These are phyloP conservation scores for Emiliania huxleyi DNA, from an alignment of 78 protist species.

Conservation along the genomic window DNA sequence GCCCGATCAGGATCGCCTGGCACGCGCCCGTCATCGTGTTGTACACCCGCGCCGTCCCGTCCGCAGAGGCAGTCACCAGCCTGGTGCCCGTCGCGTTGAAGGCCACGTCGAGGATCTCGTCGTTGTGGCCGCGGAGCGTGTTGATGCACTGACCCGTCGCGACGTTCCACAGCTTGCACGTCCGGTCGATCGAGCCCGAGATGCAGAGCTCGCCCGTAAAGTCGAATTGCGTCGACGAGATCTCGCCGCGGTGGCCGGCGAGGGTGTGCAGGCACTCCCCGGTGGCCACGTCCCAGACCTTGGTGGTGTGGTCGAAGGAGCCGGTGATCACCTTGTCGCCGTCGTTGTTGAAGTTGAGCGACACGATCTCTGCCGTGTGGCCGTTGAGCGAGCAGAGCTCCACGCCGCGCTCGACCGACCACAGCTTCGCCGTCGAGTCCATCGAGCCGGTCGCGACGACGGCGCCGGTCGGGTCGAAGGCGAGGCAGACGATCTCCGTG, in stretches of 20 bases:
- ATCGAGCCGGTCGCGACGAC: constrained; percentile 71
- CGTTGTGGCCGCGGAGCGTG: constrained; percentile 58
- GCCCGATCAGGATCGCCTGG: constrained; percentile 54
- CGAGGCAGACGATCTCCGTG: constrained; percentile 52
- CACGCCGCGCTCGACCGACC: constrained; percentile 62
- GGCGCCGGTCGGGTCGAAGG: constrained; percentile 58
- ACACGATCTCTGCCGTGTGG: constrained; percentile 72
- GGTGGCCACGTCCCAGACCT: constrained; percentile 61
- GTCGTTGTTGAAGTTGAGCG: constrained; percentile 45
- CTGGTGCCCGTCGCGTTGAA: constrained; percentile 59
- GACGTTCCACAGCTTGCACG: constrained; percentile 66
- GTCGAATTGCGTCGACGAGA: constrained; percentile 48
- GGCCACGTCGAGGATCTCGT: constrained; percentile 66
- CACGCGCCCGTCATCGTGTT: constrained; percentile 53
- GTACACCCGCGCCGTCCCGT: constrained; percentile 66
- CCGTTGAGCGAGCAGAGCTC: constrained; percentile 58
- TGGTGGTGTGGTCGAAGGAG: constrained; percentile 72
- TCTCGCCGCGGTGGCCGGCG: constrained; percentile 63
- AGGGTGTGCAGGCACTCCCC: constrained; percentile 53
- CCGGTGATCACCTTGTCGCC: constrained; percentile 65
- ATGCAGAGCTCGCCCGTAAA: constrained; percentile 39
- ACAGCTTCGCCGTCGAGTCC: constrained; percentile 71
- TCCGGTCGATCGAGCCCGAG: constrained; percentile 66
- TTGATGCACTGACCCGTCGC: constrained; percentile 44
- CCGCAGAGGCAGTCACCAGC: constrained; percentile 69